Evolutionary conservation across 2,329 filamentous ascomycete genomes (phyloP).

Genomic region (Gnomoniopsis sp.): DNA sequence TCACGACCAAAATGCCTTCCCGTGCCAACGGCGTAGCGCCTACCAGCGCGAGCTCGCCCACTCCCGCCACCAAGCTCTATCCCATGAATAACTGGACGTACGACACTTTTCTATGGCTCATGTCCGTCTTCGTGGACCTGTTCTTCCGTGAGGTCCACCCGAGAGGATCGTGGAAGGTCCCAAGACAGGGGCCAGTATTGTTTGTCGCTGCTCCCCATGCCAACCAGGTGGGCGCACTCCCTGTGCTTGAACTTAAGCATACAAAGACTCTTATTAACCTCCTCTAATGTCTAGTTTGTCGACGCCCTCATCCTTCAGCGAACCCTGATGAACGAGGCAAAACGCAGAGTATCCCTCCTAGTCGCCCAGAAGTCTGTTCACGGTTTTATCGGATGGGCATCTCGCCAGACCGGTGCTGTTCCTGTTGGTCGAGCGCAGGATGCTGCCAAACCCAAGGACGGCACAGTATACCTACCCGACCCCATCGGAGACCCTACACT

Average conservation of each 20-base stretch:
- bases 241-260: conserved; percentile 4
- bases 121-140: conserved; percentile 83
- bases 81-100: conserved; percentile 73
- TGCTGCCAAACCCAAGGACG: conserved; percentile 72
- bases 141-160: conserved; percentile 99
- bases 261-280: conserved; percentile 2
- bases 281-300: conserved; percentile 64
- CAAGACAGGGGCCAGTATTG: conserved; percentile 81
- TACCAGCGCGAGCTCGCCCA: conserved; percentile 25
- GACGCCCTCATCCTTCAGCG: conserved; percentile 93
- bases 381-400: conserved; percentile 86
- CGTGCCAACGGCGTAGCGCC: conserved; percentile 16
- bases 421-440: conserved; percentile 94
- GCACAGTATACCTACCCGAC: conserved; percentile 84
- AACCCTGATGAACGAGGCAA: conserved; percentile 80
- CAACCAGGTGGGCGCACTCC: conserved; percentile 66
- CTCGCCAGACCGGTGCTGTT: conserved; percentile 80
- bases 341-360: conserved; percentile 84
- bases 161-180: conserved; percentile 91
- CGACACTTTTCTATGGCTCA: conserved; percentile 72
- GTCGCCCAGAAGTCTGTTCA: conserved; percentile 95
- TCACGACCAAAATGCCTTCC: conserved; percentile 12
- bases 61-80: conserved; percentile 52
- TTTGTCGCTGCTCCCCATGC: conserved; percentile 97
- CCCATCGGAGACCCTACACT: conserved; percentile 80